Evolutionary conservation across 2,329 filamentous ascomycete species (phyloP).

Genomic region (Diaporthe eres): DNA sequence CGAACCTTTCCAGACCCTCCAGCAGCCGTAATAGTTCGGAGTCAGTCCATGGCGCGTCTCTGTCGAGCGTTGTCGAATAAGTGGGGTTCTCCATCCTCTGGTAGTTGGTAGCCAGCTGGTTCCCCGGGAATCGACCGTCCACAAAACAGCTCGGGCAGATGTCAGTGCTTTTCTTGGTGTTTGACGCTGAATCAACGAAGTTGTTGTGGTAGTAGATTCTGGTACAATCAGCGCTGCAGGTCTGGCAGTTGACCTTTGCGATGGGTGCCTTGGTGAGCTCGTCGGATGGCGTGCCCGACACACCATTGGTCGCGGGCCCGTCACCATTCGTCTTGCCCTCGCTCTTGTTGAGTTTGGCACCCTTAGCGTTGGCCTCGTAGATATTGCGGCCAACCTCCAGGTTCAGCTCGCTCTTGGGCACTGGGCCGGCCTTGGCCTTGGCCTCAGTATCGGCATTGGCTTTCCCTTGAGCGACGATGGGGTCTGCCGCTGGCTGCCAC

Average conservation of each 20-base stretch:
- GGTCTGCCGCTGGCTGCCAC: constrained; percentile 90
- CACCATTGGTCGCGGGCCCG: constrained; percentile 75
- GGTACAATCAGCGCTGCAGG: constrained; percentile 91
- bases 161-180: constrained; percentile 82
- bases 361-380: constrained; percentile 92
- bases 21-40: constrained; percentile 90
- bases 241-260: constrained; percentile 85
- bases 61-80: constrained; percentile 83
- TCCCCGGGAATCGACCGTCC: constrained; percentile 85
- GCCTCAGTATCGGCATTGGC: constrained; percentile 78
- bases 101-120: constrained; percentile 85
- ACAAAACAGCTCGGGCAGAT: constrained; percentile 93
- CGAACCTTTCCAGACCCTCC: constrained; percentile 91
- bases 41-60: constrained; percentile 92
- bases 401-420: constrained; percentile 85
- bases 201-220: constrained; percentile 72
- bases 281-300: constrained; percentile 64
- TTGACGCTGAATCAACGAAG: constrained; percentile 64
- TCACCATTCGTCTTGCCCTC: constrained; percentile 85
- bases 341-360: constrained; percentile 75
- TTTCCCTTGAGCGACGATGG: constrained; percentile 74
- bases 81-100: constrained; percentile 90
- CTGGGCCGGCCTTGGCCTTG: constrained; percentile 75
- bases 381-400: constrained; percentile 96
- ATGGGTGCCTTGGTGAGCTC: constrained; percentile 76